phyloP scores from a whole-genome alignment of 768 basidiomycete genomes.

The Tricholoma sp. region DNA sequence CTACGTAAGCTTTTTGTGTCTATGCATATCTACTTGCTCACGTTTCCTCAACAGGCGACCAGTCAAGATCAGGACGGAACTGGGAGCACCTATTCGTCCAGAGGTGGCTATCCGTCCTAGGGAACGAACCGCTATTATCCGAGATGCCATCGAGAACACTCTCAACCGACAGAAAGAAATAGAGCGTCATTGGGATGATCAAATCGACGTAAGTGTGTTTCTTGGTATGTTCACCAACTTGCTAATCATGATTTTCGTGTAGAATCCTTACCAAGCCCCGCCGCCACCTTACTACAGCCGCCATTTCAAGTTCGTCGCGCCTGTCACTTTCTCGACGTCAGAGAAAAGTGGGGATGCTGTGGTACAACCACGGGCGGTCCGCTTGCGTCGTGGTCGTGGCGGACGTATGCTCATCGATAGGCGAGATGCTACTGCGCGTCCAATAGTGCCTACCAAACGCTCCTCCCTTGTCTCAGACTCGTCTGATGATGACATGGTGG shows the following conservation, averaged over 20 bases:
- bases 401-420: slow-evolving; percentile 78
- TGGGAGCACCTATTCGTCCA: slow-evolving; percentile 37
- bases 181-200: slow-evolving; percentile 85
- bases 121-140: slow-evolving; percentile 60
- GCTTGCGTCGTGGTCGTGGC: slow-evolving; percentile 77
- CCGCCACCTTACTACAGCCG: slow-evolving; percentile 54
- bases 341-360: slow-evolving; percentile 22
- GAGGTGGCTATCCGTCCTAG: slow-evolving; percentile 57
- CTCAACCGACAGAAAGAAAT: slow-evolving; percentile 61
- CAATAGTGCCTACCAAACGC: slow-evolving; percentile 16
- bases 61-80: slow-evolving; percentile 49
- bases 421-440: slow-evolving; percentile 31
- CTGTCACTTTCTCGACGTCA: slow-evolving; percentile 32
- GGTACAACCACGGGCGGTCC: slow-evolving; percentile 43
- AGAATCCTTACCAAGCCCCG: slow-evolving; percentile 71
- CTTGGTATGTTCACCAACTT: not conserved
- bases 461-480: slow-evolving; percentile 20
- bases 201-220: slow-evolving; percentile 59
- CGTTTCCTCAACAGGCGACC: slow-evolving; percentile 34
- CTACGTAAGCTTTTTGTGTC: slow-evolving; percentile 18
- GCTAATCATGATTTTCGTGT: not conserved
- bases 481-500: slow-evolving; percentile 26
- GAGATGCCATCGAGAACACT: slow-evolving; percentile 56
- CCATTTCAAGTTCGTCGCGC: slow-evolving; percentile 56
- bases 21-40: slow-evolving; percentile 10